Conservation (phyloP, 805 yeast species). For the Wickerhamomyces queroliae region DNA sequence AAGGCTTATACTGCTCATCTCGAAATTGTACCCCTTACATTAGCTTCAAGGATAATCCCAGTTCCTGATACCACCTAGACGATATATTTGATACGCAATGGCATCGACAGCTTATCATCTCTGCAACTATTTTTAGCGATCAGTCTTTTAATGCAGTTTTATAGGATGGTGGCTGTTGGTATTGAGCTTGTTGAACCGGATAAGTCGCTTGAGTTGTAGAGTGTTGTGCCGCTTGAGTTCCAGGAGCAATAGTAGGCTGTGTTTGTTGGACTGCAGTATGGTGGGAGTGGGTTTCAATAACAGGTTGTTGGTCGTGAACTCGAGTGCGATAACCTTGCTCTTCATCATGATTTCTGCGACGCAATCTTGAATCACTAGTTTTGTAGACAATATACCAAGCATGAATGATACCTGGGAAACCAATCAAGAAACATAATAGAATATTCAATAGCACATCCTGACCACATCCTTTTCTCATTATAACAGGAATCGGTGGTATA, state of each 20-base stretch:
- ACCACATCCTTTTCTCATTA: conserved; percentile 56
- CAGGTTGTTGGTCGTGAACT: not conserved
- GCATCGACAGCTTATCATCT: too few relatives aligned
- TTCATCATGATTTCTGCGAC: not conserved
- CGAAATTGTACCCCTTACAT: too few relatives aligned
- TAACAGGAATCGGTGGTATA: conserved; percentile 69
- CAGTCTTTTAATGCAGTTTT: too few relatives aligned
- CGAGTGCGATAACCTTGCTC: not conserved
- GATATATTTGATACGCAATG: too few relatives aligned
- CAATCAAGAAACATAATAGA: conserved; percentile 59
- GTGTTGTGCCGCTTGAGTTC: too few relatives aligned
- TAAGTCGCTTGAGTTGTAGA: too few relatives aligned
- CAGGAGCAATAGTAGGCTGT: not conserved
- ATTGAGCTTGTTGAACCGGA: too few relatives aligned
- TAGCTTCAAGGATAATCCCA: too few relatives aligned
- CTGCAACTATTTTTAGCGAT: too few relatives aligned
- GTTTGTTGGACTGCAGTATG: not conserved
- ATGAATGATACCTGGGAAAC: conserved; percentile 64
- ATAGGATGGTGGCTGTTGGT: too few relatives aligned
- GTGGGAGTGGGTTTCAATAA: not conserved
- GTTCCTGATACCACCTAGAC: too few relatives aligned
- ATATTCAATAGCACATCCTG: conserved; percentile 49
- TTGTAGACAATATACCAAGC: conserved; percentile 43
- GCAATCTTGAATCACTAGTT: not conserved
- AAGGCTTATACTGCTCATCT: too few relatives aligned